Evolutionary conservation across 345 rosid species (phyloP).

Genomic region (Arabis hirsuta): DNA sequence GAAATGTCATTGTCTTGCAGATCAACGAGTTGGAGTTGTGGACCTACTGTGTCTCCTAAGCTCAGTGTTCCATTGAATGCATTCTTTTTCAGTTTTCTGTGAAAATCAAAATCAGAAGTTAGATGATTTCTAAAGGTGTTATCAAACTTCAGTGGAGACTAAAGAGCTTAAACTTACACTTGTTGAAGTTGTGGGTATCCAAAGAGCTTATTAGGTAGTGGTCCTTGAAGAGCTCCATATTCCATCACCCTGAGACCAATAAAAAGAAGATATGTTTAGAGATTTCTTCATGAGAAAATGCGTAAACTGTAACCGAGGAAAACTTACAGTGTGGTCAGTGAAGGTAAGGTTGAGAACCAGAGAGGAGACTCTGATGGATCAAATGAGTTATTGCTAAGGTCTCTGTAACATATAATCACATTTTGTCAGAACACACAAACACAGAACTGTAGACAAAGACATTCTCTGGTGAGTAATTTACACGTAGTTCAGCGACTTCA

Average conservation of each 20-base stretch:
- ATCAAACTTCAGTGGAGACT: background rate
- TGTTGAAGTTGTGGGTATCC: slow-evolving; percentile 72
- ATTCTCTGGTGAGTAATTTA: slow-evolving; percentile 45
- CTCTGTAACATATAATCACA: slow-evolving; percentile 55
- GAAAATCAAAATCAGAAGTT: slow-evolving; percentile 17
- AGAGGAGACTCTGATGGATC: slow-evolving; percentile 65
- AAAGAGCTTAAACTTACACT: slow-evolving; percentile 64
- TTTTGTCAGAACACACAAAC: slow-evolving; percentile 14
- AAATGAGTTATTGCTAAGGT: slow-evolving; percentile 87
- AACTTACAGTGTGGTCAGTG: slow-evolving; percentile 82
- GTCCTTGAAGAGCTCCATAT: slow-evolving; percentile 73
- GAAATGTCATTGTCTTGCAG: slow-evolving; percentile 78
- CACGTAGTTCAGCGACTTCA: slow-evolving; percentile 79
- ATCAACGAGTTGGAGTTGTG: slow-evolving; percentile 69
- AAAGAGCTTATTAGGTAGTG: slow-evolving; percentile 64
- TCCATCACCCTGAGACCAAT: slow-evolving; percentile 64
- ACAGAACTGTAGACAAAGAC: slow-evolving; percentile 10
- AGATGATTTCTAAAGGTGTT: slow-evolving; percentile 8
- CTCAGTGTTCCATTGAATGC: slow-evolving; percentile 63
- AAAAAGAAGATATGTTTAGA: background rate
- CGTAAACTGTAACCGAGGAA: background rate
- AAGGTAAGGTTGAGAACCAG: slow-evolving; percentile 89
- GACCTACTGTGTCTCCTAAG: slow-evolving; percentile 60
- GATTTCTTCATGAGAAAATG: background rate
- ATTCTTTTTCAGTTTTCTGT: slow-evolving; percentile 78